Evolutionary conservation across 202 grass and related monocot species (phyloP).

Genomic region (Setaria viridis): DNA sequence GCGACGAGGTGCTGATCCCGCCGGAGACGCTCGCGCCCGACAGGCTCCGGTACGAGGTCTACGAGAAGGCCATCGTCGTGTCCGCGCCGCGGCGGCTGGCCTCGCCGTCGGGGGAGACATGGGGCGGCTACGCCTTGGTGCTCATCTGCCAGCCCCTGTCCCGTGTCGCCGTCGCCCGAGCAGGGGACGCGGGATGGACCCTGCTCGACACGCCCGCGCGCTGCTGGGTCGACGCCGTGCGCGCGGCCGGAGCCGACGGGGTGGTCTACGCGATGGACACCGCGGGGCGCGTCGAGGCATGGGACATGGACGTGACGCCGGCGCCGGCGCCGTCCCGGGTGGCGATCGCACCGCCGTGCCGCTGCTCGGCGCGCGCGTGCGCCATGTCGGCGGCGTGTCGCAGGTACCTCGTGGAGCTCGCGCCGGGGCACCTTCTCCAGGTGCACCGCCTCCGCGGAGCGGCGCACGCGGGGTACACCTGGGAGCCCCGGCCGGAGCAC

Average conservation of each 20-base stretch:
- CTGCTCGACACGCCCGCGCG: conserved; percentile 49
- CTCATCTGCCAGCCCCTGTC: conserved; percentile 64
- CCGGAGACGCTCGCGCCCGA: conserved; percentile 44
- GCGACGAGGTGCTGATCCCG: not conserved
- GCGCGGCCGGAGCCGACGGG: not conserved
- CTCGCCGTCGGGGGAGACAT: not conserved
- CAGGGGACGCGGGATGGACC: conserved; percentile 47
- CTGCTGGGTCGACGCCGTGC: conserved; percentile 61
- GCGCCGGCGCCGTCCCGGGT: not conserved
- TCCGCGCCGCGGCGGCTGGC: conserved; percentile 11
- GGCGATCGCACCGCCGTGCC: conserved; percentile 41
- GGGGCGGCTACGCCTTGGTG: conserved; percentile 53
- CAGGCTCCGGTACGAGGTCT: conserved; percentile 56
- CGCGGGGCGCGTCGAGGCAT: conserved; percentile 50
- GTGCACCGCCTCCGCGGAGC: conserved; percentile 45
- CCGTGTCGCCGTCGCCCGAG: conserved; percentile 45
- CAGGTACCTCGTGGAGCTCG: conserved; percentile 68
- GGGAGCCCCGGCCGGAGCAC: conserved; percentile 53
- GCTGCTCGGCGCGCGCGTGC: conserved; percentile 33
- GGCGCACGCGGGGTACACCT: conserved; percentile 41
- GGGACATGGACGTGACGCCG: conserved; percentile 21
- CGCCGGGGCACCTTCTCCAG: conserved; percentile 52
- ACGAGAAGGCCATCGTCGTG: conserved; percentile 63
- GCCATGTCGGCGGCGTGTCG: conserved; percentile 38
- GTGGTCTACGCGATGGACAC: conserved; percentile 54